Evolutionary conservation across 768 basidiomycete genomes (phyloP).

Genomic region (Phlebiopsis gigantea): DNA sequence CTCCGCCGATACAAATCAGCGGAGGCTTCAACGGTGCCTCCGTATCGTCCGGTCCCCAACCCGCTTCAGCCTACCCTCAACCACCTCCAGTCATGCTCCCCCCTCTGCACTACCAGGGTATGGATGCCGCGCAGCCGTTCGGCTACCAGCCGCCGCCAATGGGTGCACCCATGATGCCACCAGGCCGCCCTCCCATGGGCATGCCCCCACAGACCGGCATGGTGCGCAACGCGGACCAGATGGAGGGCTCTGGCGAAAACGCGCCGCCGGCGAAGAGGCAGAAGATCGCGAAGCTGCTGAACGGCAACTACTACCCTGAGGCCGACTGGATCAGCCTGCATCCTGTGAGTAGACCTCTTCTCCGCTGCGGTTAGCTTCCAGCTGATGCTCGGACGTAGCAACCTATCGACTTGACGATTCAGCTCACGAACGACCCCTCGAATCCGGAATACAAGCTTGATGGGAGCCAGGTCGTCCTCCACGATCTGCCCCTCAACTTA

Average conservation of each 20-base stretch:
- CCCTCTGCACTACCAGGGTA: constrained; percentile 79
- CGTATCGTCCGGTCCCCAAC: constrained; percentile 88
- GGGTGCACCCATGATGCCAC: constrained; percentile 28
- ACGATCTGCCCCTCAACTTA: constrained; percentile 78
- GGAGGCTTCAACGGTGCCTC: constrained; percentile 75
- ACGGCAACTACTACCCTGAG: constrained; percentile 80
- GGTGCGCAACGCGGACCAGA: constrained; percentile 76
- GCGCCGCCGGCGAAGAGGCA: constrained; percentile 86
- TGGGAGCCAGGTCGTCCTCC: constrained; percentile 69
- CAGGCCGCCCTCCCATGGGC: constrained; percentile 34
- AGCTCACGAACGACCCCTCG: constrained; percentile 74
- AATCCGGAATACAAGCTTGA: constrained; percentile 94
- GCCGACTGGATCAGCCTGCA: constrained; percentile 89
- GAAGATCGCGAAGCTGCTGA: constrained; percentile 79
- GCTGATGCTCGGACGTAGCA: constrained; percentile 40
- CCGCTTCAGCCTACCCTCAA: constrained; percentile 62
- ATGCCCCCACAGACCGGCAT: constrained; percentile 66
- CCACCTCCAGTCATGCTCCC: constrained; percentile 74
- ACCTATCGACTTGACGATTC: constrained; percentile 80
- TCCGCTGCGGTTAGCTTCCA: constrained; percentile 2
- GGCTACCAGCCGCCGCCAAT: constrained; percentile 65
- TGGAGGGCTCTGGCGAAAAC: constrained; percentile 56
- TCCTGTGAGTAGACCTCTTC: constrained; percentile 44
- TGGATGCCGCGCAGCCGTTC: constrained; percentile 72
- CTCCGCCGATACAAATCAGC: constrained; percentile 49